Conservation (phyloP, 768 basidiomycete species). For the Russula foetens region DNA sequence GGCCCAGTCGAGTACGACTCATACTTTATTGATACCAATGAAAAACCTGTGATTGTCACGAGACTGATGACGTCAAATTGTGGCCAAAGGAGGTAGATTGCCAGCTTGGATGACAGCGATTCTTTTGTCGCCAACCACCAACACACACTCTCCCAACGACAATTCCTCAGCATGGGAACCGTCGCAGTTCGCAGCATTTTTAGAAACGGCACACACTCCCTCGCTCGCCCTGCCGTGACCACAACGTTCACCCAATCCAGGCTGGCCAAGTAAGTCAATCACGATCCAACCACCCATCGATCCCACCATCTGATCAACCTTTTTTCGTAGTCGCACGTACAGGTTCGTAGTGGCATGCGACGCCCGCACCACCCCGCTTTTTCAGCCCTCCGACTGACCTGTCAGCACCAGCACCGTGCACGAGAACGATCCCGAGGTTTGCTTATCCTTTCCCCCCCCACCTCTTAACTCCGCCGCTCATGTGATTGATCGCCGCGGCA, state of each 20-base stretch:
- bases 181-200: constrained; percentile 15
- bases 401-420: constrained; percentile 40
- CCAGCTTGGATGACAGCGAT: too few relatives aligned
- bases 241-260: background rate
- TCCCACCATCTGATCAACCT: background rate
- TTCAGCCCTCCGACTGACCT: background rate
- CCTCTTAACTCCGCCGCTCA: background rate
- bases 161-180: background rate
- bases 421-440: constrained; percentile 48
- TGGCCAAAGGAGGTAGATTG: too few relatives aligned
- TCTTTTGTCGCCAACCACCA: too few relatives aligned
- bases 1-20: too few relatives aligned
- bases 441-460: background rate
- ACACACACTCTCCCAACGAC: background rate
- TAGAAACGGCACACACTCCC: constrained; percentile 16
- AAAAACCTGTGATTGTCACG: too few relatives aligned
- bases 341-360: constrained; percentile 5
- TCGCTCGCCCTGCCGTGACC: constrained; percentile 8
- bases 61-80: constrained; percentile 3
- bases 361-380: background rate
- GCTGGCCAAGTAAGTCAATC: constrained; percentile 1
- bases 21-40: too few relatives aligned
- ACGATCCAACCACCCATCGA: background rate
- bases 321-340: constrained; percentile 5
- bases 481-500: constrained; percentile 18